phyloP scores from a whole-genome alignment of 768 basidiomycete species.

The Trametes cingulata region DNA sequence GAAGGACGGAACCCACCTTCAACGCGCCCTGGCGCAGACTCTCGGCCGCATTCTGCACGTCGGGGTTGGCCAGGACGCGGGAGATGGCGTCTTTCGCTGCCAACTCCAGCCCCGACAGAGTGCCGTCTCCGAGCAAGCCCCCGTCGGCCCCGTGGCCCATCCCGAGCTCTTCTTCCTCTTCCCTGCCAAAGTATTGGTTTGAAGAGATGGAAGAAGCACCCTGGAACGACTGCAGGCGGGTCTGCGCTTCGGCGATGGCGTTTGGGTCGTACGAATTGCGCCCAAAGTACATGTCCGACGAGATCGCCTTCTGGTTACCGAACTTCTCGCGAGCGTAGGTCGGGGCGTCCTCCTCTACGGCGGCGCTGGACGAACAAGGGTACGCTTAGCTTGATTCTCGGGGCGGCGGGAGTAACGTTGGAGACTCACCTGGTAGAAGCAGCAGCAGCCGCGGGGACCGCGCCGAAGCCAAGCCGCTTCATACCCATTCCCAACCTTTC shows the following conservation, averaged over 20 bases:
- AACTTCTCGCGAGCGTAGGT: conserved; percentile 90
- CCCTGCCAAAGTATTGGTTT: conserved; percentile 93
- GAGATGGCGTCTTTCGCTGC: conserved; percentile 78
- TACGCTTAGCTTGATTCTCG: conserved; percentile 3
- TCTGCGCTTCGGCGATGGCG: conserved; percentile 72
- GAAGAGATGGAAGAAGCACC: conserved; percentile 94
- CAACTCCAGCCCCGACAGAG: conserved; percentile 53
- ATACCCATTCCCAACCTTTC: conserved; percentile 69
- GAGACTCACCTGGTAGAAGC: conserved; percentile 46
- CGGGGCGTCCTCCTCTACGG: conserved; percentile 56
- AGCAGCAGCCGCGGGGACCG: conserved; percentile 64
- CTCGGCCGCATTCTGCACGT: conserved; percentile 84
- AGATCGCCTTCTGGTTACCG: conserved; percentile 91
- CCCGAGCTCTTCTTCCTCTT: conserved; percentile 70
- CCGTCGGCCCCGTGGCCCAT: conserved; percentile 47
- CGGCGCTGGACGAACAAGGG: conserved; percentile 9
- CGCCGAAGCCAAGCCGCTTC: conserved; percentile 82
- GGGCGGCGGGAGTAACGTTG: background rate
- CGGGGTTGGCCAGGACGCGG: conserved; percentile 77
- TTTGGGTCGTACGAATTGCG: conserved; percentile 82
- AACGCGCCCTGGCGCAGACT: conserved; percentile 77
- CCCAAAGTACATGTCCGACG: conserved; percentile 97
- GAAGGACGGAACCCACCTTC: conserved; percentile 55
- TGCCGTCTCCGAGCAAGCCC: conserved; percentile 51
- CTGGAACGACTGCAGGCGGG: conserved; percentile 80